These are phyloP conservation scores for Fraxinus anomala DNA, from an alignment of 257 asterid species.

Conservation along the genomic window DNA sequence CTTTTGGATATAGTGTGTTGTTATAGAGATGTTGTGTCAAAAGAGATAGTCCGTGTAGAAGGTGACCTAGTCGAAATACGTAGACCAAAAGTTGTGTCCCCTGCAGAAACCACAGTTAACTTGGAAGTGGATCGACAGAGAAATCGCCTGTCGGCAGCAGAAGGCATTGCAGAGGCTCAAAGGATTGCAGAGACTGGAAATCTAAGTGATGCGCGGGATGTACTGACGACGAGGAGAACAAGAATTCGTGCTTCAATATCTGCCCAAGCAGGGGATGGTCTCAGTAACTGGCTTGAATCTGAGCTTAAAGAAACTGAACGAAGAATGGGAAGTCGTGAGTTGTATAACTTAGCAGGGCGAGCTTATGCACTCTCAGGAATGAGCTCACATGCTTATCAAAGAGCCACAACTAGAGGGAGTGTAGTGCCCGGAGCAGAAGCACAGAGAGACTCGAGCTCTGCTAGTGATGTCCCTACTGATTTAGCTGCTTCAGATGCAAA, in stretches of 20 bases:
- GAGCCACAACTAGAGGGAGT: constrained; percentile 43
- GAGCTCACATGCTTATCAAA: constrained; percentile 39
- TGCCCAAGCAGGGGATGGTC: constrained; percentile 38
- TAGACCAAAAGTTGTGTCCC: constrained; percentile 30
- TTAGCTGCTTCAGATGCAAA: background rate
- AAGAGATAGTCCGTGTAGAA: constrained; percentile 24
- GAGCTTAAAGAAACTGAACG: constrained; percentile 39
- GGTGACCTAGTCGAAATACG: constrained; percentile 32
- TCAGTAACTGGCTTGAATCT: constrained; percentile 33
- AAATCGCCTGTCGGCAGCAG: constrained; percentile 37
- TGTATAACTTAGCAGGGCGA: constrained; percentile 39
- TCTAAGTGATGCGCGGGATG: constrained; percentile 31
- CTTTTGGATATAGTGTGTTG: constrained; percentile 35
- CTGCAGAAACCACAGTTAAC: constrained; percentile 24
- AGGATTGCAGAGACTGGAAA: constrained; percentile 44
- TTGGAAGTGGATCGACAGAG: constrained; percentile 52
- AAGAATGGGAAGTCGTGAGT: constrained; percentile 37
- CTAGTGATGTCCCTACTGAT: background rate
- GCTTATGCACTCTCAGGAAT: constrained; percentile 42
- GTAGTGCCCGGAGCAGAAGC: background rate
- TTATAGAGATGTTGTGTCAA: constrained; percentile 32
- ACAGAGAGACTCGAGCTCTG: background rate
- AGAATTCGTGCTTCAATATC: constrained; percentile 30
- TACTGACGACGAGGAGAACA: constrained; percentile 26
- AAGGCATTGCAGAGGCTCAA: constrained; percentile 44